Evolutionary conservation across 1,139 yeast species (phyloP), one percentile per base, ranked within the genome.

Genomic region (Sugiyamaella paludigena): DNA sequence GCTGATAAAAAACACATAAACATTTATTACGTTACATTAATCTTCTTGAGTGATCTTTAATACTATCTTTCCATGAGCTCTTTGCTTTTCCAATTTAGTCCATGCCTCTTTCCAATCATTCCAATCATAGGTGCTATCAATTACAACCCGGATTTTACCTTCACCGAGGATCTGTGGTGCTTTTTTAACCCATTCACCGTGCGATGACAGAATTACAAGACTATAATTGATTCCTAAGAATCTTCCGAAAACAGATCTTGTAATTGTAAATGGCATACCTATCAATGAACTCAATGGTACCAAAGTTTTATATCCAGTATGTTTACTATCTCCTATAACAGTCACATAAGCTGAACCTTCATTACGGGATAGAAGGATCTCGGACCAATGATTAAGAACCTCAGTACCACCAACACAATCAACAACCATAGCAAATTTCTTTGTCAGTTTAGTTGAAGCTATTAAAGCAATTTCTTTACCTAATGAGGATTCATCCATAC

Each of bases 11-110:
- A n/a, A n/a, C n/a, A n/a, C n/a, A n/a, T n/a, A n/a, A n/a, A n/a
- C n/a, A n/a, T n/a, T n/a, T n/a, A n/a, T n/a, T n/a, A n/a, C n/a
- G n/a, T n/a, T n/a, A n/a, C n/a, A n/a, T n/a, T n/a, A n/a, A n/a
- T n/a, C n/a, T n/a, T n/a, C n/a, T n/a, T n/a, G n/a, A n/a, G n/a
- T n/a, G n/a, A 42, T 15, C 11, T 15, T 36, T 9, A 28, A 12
- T 15, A 85, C 75, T 36, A 85, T 72, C 62, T 86, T 86, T 35
- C 95, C 95, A 50, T 72, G 74, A 2, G 84, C 81, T 45, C 66
- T 71, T 48, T 78, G 77, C 12, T 72, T 64, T 12, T 63, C 65
- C 34, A 83, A 63, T 52, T 67, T 70, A 6, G 76, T 75, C 46
- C 76, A 60, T 0, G 87, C 92, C 5, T 69, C 61, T 42, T 75